A percentile compares a stretch with the other conserved stretches of the same genome.
phyloP scores from a whole-genome alignment of 305 asterid species.

The Andrographis paniculata region DNA sequence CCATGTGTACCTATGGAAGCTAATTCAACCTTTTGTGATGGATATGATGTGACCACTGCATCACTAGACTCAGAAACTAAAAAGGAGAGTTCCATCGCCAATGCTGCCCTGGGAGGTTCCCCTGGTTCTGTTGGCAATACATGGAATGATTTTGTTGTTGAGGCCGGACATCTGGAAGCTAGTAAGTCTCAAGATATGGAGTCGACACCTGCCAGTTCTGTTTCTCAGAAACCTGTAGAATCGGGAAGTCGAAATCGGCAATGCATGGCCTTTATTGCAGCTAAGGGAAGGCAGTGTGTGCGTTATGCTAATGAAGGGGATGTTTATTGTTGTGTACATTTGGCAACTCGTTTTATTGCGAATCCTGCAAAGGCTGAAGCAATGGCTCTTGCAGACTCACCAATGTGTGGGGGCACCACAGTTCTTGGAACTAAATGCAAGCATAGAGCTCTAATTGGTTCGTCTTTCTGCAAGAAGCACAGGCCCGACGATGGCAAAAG shows the following conservation, averaged over 20 bases:
- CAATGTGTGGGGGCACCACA: slow-evolving; percentile 97
- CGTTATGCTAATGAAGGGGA: slow-evolving; percentile 94
- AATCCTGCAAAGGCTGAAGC: slow-evolving; percentile 52
- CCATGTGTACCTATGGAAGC: slow-evolving; percentile 42
- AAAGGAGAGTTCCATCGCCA: slow-evolving; percentile 29
- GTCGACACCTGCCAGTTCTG: slow-evolving; percentile 41
- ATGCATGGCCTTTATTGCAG: slow-evolving; percentile 84
- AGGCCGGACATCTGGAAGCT: slow-evolving; percentile 43
- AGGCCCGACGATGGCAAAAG: slow-evolving; percentile 52
- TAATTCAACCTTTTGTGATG: slow-evolving; percentile 40
- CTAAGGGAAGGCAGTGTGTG: slow-evolving; percentile 94
- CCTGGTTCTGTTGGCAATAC: slow-evolving; percentile 35
- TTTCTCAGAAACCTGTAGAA: slow-evolving; percentile 35
- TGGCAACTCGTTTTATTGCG: slow-evolving; percentile 58
- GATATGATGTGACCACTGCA: slow-evolving; percentile 29
- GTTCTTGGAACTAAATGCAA: slow-evolving; percentile 96
- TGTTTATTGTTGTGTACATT: slow-evolving; percentile 92
- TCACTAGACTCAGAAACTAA: slow-evolving; percentile 41
- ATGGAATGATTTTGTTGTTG: slow-evolving; percentile 68
- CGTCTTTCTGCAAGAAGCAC: slow-evolving; percentile 96
- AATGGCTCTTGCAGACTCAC: slow-evolving; percentile 40
- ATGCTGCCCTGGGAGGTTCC: slow-evolving; percentile 29
- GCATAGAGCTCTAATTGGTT: slow-evolving; percentile 80
- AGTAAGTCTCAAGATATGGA: slow-evolving; percentile 36
- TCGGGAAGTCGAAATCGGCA: slow-evolving; percentile 60